These are phyloP conservation scores for Angomonas ambiguus DNA, from an alignment of 208 protist genomes.

Conservation along the genomic window DNA sequence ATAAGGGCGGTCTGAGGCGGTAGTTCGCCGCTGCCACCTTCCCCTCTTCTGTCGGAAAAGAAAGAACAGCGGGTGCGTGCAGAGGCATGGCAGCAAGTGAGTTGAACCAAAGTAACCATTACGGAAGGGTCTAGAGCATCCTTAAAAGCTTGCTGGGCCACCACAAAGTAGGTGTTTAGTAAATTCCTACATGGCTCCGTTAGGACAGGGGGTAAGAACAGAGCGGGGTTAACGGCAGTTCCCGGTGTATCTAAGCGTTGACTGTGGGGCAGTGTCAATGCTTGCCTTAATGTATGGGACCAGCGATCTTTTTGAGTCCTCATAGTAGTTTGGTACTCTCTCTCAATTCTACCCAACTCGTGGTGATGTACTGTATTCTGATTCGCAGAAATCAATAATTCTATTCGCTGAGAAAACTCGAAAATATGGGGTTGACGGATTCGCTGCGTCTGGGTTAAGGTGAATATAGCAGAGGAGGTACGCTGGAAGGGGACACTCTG, in stretches of 20 bases:
- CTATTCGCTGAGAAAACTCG: slow-evolving; percentile 55
- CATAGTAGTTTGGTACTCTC: slow-evolving; percentile 13
- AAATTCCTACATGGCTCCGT: slow-evolving; percentile 42
- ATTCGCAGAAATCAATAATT: slow-evolving; percentile 50
- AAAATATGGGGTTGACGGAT: slow-evolving; percentile 41
- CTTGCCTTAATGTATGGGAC: slow-evolving; percentile 19
- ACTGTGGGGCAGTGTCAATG: slow-evolving; percentile 17
- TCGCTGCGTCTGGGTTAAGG: slow-evolving; percentile 26
- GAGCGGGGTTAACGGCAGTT: not conserved
- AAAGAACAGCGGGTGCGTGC: slow-evolving; percentile 31
- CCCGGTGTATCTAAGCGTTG: not conserved
- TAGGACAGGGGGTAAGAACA: slow-evolving; percentile 29
- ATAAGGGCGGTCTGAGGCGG: slow-evolving; percentile 44
- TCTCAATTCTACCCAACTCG: slow-evolving; percentile 11
- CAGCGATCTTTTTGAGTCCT: slow-evolving; percentile 26
- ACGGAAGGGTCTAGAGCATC: slow-evolving; percentile 53
- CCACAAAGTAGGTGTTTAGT: slow-evolving; percentile 67
- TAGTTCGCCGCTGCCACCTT: not conserved
- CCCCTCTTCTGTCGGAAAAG: not conserved
- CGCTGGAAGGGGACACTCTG: slow-evolving; percentile 38
- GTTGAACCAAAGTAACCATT: slow-evolving; percentile 71
- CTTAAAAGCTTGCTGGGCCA: slow-evolving; percentile 43
- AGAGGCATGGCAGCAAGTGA: slow-evolving; percentile 58
- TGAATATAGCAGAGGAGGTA: slow-evolving; percentile 31
- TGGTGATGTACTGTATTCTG: slow-evolving; percentile 20